These are phyloP conservation scores for Cercis canadensis DNA, from an alignment of 306 rosid genomes.

Conservation along the genomic window DNA sequence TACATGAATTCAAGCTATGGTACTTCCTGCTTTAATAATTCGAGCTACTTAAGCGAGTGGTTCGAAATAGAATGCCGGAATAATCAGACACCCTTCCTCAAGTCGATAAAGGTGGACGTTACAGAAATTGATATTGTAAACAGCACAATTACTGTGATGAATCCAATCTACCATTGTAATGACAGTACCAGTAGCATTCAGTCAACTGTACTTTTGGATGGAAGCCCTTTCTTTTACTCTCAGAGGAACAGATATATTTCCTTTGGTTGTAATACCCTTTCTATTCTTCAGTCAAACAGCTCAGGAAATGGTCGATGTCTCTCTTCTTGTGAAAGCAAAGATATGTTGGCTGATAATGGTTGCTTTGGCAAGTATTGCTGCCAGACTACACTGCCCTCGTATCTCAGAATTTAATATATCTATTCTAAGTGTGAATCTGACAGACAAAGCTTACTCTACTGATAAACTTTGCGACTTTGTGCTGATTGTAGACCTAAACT, in stretches of 20 bases:
- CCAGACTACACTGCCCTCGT: no score
- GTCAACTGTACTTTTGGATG: neutral
- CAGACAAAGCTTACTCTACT: no score
- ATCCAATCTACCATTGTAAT: constrained; percentile 13
- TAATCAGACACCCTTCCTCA: neutral
- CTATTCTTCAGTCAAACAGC: neutral
- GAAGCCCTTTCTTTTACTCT: neutral
- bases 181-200: neutral
- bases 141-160: neutral
- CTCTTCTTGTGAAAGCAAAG: no score
- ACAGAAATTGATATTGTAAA: neutral
- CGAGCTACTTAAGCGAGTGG: no score
- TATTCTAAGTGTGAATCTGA: no score
- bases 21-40: no score
- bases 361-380: no score
- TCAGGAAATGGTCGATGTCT: no score
- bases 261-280: neutral
- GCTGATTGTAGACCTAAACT: no score
- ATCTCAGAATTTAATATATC: no score
- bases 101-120: constrained; percentile 6
- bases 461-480: no score
- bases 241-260: neutral
- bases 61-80: constrained; percentile 20
- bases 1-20: constrained; percentile 6
- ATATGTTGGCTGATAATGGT: no score